These are phyloP conservation scores for Hygrocybe punicea DNA, from an alignment of 768 basidiomycete genomes.

Conservation along the genomic window DNA sequence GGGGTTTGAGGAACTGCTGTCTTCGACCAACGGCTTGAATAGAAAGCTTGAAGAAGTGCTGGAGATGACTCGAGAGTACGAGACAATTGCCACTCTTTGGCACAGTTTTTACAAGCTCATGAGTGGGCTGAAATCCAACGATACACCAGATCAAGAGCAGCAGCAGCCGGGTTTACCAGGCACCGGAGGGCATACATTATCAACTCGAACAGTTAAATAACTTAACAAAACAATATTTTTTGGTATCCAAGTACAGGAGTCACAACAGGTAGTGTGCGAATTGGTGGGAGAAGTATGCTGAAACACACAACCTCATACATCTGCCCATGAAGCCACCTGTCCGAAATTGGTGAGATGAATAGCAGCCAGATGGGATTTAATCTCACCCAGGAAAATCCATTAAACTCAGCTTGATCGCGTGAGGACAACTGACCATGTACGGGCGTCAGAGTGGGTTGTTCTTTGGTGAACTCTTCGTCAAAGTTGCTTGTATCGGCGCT, in stretches of 20 bases:
- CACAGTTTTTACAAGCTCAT: conserved; percentile 75
- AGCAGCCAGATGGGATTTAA: background rate
- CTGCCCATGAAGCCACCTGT: conserved; percentile 58
- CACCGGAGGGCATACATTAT: conserved; percentile 65
- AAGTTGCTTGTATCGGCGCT: conserved; percentile 90
- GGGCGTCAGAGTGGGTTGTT: conserved; percentile 95
- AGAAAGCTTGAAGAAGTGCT: conserved; percentile 89
- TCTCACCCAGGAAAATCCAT: conserved; percentile 91
- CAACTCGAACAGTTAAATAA: conserved; percentile 23
- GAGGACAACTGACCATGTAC: conserved; percentile 90
- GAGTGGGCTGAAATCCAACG: conserved; percentile 46
- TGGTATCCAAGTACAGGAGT: conserved; percentile 40
- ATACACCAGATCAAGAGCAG: conserved; percentile 33
- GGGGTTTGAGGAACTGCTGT: conserved; percentile 88
- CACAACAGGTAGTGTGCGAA: conserved; percentile 20
- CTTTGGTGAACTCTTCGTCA: conserved; percentile 94
- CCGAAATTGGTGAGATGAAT: conserved; percentile 9
- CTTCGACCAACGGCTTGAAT: conserved; percentile 80
- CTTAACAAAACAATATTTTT: conserved; percentile 20
- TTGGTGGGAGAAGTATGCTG: conserved; percentile 12
- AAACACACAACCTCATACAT: conserved; percentile 38
- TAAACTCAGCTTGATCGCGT: conserved; percentile 92
- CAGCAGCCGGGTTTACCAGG: conserved; percentile 53
- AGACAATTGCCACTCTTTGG: conserved; percentile 85
- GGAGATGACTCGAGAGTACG: conserved; percentile 90